A percentile compares a stretch with the other conserved stretches of the same genome.
These are phyloP conservation scores for Silene coronaria DNA, from an alignment of 179 eudicot species.

Conservation along the genomic window DNA sequence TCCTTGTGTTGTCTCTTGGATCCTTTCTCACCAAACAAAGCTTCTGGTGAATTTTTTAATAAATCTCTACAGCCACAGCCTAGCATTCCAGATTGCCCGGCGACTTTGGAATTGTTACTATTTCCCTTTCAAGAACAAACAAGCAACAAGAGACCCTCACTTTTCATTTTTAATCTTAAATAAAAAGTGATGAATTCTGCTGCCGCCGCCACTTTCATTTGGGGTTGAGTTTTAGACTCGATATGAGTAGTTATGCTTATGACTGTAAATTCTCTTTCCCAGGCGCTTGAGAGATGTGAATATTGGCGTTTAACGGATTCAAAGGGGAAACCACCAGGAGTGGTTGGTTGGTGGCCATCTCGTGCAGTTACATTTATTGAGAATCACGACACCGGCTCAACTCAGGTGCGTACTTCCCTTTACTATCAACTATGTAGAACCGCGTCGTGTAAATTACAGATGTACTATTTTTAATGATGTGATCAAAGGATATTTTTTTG, in stretches of 20 bases:
- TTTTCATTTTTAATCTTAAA: not conserved
- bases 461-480: too few species aligned
- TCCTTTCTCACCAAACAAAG: not conserved
- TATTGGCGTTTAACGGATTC: conserved; percentile 91
- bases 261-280: not conserved
- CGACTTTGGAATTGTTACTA: too few species aligned
- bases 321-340: conserved; percentile 96
- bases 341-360: conserved; percentile 99
- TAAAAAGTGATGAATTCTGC: not conserved
- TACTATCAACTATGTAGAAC: too few species aligned
- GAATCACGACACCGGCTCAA: conserved; percentile 99
- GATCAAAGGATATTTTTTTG: not conserved
- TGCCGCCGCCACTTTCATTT: not conserved
- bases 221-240: not conserved
- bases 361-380: conserved; percentile 97
- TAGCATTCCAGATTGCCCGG: too few species aligned
- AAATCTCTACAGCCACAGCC: too few species aligned
- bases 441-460: too few species aligned
- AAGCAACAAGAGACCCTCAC: too few species aligned
- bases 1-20: not conserved
- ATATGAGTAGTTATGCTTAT: not conserved
- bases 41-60: too few species aligned
- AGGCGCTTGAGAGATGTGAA: conserved; percentile 88
- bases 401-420: conserved; percentile 56
- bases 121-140: too few species aligned